Evolutionary conservation across 305 asterid species (phyloP).

Genomic region (Solanum chacoense): DNA sequence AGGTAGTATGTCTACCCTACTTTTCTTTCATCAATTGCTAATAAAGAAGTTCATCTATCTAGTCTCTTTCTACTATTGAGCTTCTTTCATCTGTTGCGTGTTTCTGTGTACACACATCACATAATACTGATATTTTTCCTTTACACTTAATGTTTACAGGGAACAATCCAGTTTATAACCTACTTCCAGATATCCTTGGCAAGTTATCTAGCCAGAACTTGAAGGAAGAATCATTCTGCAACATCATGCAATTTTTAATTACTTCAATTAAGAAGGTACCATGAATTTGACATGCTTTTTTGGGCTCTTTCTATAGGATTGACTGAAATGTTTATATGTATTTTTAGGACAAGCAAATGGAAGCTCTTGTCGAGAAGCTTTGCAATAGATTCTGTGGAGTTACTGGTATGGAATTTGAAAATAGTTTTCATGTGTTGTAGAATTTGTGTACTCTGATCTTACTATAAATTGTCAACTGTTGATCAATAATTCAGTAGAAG

Average conservation of each 20-base stretch:
- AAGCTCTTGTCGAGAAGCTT: conserved; percentile 88
- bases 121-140: not conserved
- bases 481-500: not conserved
- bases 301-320: conserved; percentile 2
- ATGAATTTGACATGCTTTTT: not conserved
- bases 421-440: not conserved
- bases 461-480: not conserved
- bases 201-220: conserved; percentile 68
- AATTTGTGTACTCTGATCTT: not conserved
- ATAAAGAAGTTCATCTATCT: not conserved
- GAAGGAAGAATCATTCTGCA: conserved; percentile 74
- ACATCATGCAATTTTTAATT: conserved; percentile 87
- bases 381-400: conserved; percentile 86
- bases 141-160: conserved; percentile 40
- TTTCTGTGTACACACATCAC: not conserved
- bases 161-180: conserved; percentile 85
- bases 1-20: conserved; percentile 33
- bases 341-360: conserved; percentile 93
- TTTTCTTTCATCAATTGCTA: not conserved
- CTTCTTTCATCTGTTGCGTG: not conserved
- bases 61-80: not conserved
- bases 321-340: conserved; percentile 6
- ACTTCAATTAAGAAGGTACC: conserved; percentile 87
- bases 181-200: conserved; percentile 95
- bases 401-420: conserved; percentile 39